Evolutionary conservation across 805 yeast species (phyloP), one percentile per base, ranked within the genome.

Genomic region (Cyberlindnera mississippiensis): DNA sequence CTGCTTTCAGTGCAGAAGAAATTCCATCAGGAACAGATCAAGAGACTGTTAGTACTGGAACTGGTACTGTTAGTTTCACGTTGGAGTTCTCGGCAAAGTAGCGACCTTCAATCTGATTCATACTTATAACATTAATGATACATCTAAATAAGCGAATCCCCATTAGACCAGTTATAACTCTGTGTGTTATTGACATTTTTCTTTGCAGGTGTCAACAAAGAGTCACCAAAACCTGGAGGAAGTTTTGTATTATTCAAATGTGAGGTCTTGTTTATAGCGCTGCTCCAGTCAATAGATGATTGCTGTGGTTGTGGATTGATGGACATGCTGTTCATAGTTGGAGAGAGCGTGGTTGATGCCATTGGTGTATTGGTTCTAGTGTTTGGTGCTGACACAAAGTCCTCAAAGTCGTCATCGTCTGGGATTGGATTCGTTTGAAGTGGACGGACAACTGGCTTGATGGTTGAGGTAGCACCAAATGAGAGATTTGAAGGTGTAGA

Each of bases 151-250:
- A 52, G 37, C 35, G 54, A 50, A 13, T 31, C 56, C 10, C 49
- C 49, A 20, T 42, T 45, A 19, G 35, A 36, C 38, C 36, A 45
- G 16, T 39, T 35, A 14, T 37, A 37, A 33, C 36, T 35, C 7
- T 29, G 14, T 4, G 33, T 19, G 19, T 13, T 40, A 13, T 15
- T 16, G 4, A 27, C 27, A 35, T 41, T 16, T 45, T 63, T 48
- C 45, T 62, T 28, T 61, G 71, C 37, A 55, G 71, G 53, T 24
- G 52, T 48, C n/a, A 68, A 44, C 6, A 66, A 18, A 18, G 40
- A 50, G 26, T 61, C 57, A 2, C 69, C 66, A 40, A 69, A 69
- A 6, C 75, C 73, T 2, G 73, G 75, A 15, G 74, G 74, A 8
- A 65, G 51, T 29, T 58, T 48, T 11, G 38, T 15, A 5, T 34